A percentile compares a stretch with the other conserved stretches of the same genome.
Conservation (phyloP, 805 yeast species). For the Candida dajiaensis region DNA sequence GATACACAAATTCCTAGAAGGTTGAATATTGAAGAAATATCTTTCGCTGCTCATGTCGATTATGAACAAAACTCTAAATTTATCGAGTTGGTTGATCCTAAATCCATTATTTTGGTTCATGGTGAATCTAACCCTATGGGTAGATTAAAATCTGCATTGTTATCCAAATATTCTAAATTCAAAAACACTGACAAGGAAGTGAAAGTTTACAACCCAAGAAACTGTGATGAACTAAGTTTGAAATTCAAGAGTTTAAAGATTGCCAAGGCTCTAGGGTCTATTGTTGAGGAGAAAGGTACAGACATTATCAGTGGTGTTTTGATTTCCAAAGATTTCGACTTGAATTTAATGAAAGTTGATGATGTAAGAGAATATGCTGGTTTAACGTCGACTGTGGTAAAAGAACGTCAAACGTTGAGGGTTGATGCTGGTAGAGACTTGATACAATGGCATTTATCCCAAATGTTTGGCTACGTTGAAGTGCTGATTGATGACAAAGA, state of each 20-base stretch:
- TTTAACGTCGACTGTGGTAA: conserved; percentile 75
- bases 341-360: conserved; percentile 74
- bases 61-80: conserved; percentile 89
- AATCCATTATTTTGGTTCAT: conserved; percentile 84
- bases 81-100: conserved; percentile 82
- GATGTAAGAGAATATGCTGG: conserved; percentile 89
- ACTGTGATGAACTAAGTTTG: conserved; percentile 73
- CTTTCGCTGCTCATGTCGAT: conserved; percentile 99
- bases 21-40: conserved; percentile 82
- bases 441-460: conserved; percentile 83
- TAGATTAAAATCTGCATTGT: conserved; percentile 83
- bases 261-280: conserved; percentile 67
- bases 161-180: conserved; percentile 76
- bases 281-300: conserved; percentile 43
- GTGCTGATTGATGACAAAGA: conserved; percentile 50
- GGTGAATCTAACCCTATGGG: conserved; percentile 99
- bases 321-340: conserved; percentile 86
- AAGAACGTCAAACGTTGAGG: conserved; percentile 72
- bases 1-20: conserved; percentile 84
- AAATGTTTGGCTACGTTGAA: conserved; percentile 88
- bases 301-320: conserved; percentile 71
- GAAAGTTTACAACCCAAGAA: conserved; percentile 85
- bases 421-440: conserved; percentile 79
- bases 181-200: conserved; percentile 88
- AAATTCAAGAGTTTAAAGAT: conserved; percentile 78